These are phyloP conservation scores for Podila verticillata DNA, from an alignment of 192 early-diverging fungal genomes.

Conservation along the genomic window DNA sequence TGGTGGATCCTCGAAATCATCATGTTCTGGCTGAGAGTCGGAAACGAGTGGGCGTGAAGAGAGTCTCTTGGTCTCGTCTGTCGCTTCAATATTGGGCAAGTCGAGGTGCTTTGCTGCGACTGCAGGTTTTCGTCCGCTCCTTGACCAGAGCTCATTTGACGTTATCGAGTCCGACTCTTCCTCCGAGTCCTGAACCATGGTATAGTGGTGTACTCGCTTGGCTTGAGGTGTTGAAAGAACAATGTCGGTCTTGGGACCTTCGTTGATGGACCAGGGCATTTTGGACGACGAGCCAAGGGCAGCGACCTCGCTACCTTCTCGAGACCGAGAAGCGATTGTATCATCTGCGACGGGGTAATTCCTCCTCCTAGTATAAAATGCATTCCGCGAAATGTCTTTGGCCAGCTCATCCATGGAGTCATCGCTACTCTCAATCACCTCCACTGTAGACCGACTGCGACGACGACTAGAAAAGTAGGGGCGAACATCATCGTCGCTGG, in stretches of 20 bases:
- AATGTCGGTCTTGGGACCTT: conserved; percentile 36
- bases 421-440: conserved; percentile 18
- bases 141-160: neutral
- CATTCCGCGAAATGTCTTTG: conserved; percentile 6
- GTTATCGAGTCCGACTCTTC: conserved; percentile 8
- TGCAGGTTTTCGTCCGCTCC: neutral
- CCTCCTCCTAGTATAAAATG: neutral
- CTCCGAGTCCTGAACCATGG: conserved; percentile 34
- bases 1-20: neutral
- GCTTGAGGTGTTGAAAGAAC: conserved; percentile 37
- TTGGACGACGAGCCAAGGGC: neutral
- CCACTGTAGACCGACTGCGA: neutral
- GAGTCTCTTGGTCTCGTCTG: neutral
- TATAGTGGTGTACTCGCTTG: conserved; percentile 33
- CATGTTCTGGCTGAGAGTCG: conserved; percentile 29
- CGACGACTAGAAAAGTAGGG: neutral
- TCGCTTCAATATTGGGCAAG: conserved; percentile 12
- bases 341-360: conserved; percentile 20
- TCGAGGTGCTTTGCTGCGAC: conserved; percentile 12
- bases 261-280: conserved; percentile 38
- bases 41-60: conserved; percentile 9
- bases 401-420: conserved; percentile 23
- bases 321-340: conserved; percentile 10
- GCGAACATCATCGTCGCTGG: neutral
- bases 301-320: neutral